Base-by-base conservation (phyloP, 305 asterid species). In the Salvia sclarea region DNA sequence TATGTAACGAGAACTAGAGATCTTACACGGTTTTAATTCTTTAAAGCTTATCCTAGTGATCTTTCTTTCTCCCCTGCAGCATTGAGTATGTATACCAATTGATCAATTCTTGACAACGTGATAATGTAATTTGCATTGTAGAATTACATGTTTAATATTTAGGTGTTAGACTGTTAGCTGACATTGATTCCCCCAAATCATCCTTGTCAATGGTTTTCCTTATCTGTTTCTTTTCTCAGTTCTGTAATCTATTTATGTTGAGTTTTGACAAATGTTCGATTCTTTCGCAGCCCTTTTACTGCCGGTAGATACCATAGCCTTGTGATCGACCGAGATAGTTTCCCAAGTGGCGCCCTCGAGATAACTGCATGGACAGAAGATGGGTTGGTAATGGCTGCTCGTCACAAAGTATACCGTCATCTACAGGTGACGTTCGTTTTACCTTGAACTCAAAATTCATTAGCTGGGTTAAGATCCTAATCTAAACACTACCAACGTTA, bases 291-390 rank as follows among this genome's bases (percentile, higher is more conserved):
- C 84, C 97, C 98, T 33, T 90, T 93, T 69, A 90, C 87, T 40
- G 98, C 97, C 30, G 97, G 91, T 78, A 82, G 98, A 76, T 93
- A 90, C 79, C 98, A 93, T 68, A 93, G 98, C 75, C 98, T 93
- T 59, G 98, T 93, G 60, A 93, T 90, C 61, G 96, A 90, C 54
- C 83, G 79, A 80, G 96, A 85, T 61, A 86, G 82, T 22, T 93
- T 88, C 77, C 98, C 98, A 1, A 74, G 75, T 54, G 91, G 87
- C 57, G 81, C 61, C 57, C 94, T 93, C 8, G 98, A 93, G 83
- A 78, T 88, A 52, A 93, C 97, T 17, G 98, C 97, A 4, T 88
- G 96, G 97, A 93, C 98, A 0, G 98, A 88, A 76, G 95, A 93
- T 41, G 98, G 97, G 24, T 75, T 88, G 53, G 57, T 93, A 35